Percentiles rank a stretch among this genome's conserved stretches.
Conservation (phyloP, 768 basidiomycete species). For the Termitomyces sp. region DNA sequence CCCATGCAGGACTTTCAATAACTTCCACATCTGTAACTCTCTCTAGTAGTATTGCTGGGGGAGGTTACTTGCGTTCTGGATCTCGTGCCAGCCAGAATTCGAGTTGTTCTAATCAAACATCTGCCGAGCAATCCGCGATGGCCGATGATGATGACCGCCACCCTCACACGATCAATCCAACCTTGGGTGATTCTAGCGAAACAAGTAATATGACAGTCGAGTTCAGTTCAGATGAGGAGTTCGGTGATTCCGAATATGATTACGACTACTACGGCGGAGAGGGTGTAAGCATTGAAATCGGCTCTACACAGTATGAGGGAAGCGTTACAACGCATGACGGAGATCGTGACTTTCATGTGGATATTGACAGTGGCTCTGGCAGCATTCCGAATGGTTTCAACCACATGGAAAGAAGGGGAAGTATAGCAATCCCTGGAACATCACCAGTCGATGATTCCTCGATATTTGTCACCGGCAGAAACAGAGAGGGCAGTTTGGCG, state of each 20-base stretch:
- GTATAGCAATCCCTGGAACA: constrained; percentile 48
- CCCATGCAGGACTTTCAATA: constrained; percentile 40
- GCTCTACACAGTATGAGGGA: constrained; percentile 29
- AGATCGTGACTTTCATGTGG: constrained; percentile 18
- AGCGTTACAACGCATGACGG: constrained; percentile 19
- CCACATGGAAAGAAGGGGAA: constrained; percentile 37
- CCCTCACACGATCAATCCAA: constrained; percentile 12
- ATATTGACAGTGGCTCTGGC: constrained; percentile 18
- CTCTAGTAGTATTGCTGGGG: constrained; percentile 23
- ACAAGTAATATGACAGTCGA: constrained; percentile 26
- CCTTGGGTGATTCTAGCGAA: constrained; percentile 21
- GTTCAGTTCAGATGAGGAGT: constrained; percentile 44
- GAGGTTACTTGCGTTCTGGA: constrained; percentile 23
- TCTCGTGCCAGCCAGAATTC: constrained; percentile 23
- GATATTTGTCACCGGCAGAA: constrained; percentile 25
- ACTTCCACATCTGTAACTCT: constrained; percentile 39
- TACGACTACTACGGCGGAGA: constrained; percentile 32
- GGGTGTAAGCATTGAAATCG: constrained; percentile 31
- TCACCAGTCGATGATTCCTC: constrained; percentile 13
- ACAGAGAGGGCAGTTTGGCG: constrained; percentile 51
- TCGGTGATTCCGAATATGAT: constrained; percentile 31
- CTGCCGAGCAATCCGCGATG: constrained; percentile 28
- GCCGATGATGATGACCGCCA: constrained; percentile 32
- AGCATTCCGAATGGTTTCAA: constrained; percentile 15
- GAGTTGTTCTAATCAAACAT: constrained; percentile 27